These are phyloP conservation scores for Yarrowia hollandica DNA, from an alignment of 805 yeast species.

Conservation along the genomic window DNA sequence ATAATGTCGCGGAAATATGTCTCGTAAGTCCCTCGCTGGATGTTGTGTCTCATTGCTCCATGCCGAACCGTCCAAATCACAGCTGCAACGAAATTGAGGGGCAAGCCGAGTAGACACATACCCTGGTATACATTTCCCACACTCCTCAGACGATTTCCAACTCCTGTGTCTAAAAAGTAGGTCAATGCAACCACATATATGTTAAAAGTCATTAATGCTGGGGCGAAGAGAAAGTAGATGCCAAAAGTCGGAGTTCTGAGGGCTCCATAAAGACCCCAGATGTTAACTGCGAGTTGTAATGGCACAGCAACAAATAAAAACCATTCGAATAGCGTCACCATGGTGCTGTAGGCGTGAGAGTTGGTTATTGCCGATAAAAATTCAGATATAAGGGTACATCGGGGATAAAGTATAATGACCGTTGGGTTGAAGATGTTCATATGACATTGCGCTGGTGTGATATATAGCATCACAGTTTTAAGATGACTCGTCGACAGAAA, in stretches of 20 bases:
- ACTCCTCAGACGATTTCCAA: not conserved
- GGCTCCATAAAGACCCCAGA: slow-evolving; percentile 17
- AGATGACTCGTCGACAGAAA: too few species aligned
- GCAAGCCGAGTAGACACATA: not conserved
- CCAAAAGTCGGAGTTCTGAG: slow-evolving; percentile 6
- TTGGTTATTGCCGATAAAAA: not conserved
- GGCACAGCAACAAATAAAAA: slow-evolving; percentile 17
- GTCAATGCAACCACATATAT: slow-evolving; percentile 8
- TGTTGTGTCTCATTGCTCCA: slow-evolving; percentile 11
- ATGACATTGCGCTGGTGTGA: too few species aligned
- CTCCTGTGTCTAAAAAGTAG: not conserved
- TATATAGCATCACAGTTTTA: too few species aligned
- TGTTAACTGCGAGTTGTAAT: not conserved
- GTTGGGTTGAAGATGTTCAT: not conserved
- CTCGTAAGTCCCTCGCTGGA: slow-evolving; percentile 15
- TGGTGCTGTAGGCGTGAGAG: not conserved
- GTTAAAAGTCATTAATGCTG: slow-evolving; percentile 12
- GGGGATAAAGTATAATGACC: not conserved
- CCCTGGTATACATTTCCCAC: not conserved
- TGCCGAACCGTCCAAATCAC: slow-evolving; percentile 4
- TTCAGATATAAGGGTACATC: not conserved
- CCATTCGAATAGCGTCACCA: slow-evolving; percentile 15
- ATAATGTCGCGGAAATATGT: slow-evolving; percentile 23
- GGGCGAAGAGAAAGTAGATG: slow-evolving; percentile 8
- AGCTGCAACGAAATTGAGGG: slow-evolving; percentile 2